phyloP scores from a whole-genome alignment of 495 filamentous ascomycete genomes.

The Neurospora tetraspora region DNA sequence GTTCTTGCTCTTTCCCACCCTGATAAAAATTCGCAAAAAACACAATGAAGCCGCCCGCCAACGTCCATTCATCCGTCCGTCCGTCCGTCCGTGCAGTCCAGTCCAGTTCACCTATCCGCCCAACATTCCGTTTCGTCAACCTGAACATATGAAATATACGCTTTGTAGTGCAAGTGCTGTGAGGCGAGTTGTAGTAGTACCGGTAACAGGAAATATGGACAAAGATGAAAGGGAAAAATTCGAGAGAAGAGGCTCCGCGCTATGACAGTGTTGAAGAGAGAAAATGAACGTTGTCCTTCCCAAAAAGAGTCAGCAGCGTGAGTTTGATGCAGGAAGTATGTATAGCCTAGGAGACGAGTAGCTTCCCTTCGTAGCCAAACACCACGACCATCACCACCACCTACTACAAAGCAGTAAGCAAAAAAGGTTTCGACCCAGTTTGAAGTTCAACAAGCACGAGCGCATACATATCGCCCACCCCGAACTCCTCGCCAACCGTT shows the following conservation, averaged over 20 bases:
- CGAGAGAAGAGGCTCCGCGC: background rate
- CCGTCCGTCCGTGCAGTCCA: background rate
- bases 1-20: background rate
- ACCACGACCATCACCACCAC: background rate
- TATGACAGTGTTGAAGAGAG: background rate
- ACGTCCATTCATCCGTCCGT: background rate
- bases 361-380: background rate
- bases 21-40: background rate
- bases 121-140: background rate
- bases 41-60: background rate
- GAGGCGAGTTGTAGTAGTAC: background rate
- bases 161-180: background rate
- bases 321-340: background rate
- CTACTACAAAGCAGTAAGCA: background rate
- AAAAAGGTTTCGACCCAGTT: background rate
- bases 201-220: background rate
- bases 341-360: background rate
- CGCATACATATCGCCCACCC: background rate
- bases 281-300: background rate
- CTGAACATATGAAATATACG: background rate
- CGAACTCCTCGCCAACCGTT: background rate
- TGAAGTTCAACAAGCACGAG: background rate
- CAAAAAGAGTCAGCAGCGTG: background rate
- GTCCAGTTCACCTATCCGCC: background rate
- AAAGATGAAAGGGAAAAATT: background rate